Percentiles rank a stretch among this genome's conserved stretches.
Conservation (phyloP, 2,329 filamentous ascomycete genomes). For the Penicillium hesseltinei region DNA sequence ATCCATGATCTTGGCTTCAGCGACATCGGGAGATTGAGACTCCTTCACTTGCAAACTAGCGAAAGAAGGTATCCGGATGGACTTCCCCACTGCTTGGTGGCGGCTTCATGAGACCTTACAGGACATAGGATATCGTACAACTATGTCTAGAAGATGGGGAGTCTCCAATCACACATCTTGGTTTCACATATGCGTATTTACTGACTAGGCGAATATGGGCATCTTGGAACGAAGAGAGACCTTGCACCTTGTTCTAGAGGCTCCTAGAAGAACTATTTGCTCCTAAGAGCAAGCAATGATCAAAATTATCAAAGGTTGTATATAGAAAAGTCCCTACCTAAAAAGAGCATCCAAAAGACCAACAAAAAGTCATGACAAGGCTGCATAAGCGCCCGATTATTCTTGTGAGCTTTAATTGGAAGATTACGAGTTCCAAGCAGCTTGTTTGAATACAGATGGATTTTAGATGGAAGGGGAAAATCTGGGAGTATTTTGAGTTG, state of each 20-base stretch:
- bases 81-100: conserved; percentile 54
- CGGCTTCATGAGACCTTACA: conserved; percentile 4
- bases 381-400: no score
- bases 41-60: conserved; percentile 19
- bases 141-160: conserved; percentile 10
- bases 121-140: conserved; percentile 8
- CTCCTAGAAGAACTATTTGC: no score
- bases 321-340: no score
- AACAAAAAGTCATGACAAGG: no score
- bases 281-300: no score
- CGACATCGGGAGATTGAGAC: conserved; percentile 33
- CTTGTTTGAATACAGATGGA: neutral
- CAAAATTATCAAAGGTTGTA: no score
- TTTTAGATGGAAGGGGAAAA: neutral
- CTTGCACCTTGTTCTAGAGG: no score
- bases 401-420: conserved; percentile 19
- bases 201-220: no score
- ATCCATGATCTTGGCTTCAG: conserved; percentile 33
- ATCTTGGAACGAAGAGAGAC: no score
- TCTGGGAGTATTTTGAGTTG: no score
- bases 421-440: neutral
- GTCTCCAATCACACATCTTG: conserved; percentile 5
- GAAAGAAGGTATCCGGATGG: conserved; percentile 21
- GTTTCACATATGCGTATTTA: no score
- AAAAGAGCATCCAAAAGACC: no score